Conservation (phyloP, 2,329 filamentous ascomycete genomes). For the Ophiostoma angusticollis region DNA sequence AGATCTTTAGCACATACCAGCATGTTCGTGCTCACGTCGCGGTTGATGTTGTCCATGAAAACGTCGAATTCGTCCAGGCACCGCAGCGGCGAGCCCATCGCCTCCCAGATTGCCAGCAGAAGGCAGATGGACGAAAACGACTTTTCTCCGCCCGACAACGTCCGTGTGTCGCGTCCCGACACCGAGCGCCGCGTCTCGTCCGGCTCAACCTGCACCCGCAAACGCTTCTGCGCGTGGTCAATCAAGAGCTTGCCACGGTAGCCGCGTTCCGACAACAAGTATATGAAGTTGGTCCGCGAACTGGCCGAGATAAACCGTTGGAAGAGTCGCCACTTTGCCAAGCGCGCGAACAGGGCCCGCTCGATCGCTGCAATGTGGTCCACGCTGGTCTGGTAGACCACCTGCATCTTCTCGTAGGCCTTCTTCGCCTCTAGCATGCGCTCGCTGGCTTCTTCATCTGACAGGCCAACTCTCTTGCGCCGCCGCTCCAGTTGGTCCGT, state of each 20-base stretch:
- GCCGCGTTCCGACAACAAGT: conserved; percentile 75
- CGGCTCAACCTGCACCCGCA: conserved; percentile 66
- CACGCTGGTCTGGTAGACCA: conserved; percentile 31
- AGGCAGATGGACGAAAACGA: conserved; percentile 96
- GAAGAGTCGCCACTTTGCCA: conserved; percentile 68
- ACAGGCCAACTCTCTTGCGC: conserved; percentile 45
- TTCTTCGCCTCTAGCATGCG: conserved; percentile 28
- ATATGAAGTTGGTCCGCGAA: conserved; percentile 74
- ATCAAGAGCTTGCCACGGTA: conserved; percentile 74
- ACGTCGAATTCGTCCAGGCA: conserved; percentile 98
- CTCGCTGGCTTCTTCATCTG: conserved; percentile 50
- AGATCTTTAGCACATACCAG: conserved; percentile 46
- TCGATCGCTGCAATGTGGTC: conserved; percentile 32
- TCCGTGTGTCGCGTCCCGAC: conserved; percentile 73
- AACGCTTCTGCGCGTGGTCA: conserved; percentile 59
- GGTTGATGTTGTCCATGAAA: conserved; percentile 97
- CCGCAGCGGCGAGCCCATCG: conserved; percentile 88
- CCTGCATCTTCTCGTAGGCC: conserved; percentile 28
- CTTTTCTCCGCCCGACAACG: conserved; percentile 90
- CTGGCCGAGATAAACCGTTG: conserved; percentile 74
- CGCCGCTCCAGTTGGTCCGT: conserved; percentile 44
- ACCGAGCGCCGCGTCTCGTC: conserved; percentile 56
- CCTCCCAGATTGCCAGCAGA: conserved; percentile 87
- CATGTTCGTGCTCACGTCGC: conserved; percentile 85
- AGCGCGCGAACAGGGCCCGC: conserved; percentile 53